Evolutionary conservation across 768 basidiomycete genomes (phyloP).

Genomic region (Calvatia gigantea): DNA sequence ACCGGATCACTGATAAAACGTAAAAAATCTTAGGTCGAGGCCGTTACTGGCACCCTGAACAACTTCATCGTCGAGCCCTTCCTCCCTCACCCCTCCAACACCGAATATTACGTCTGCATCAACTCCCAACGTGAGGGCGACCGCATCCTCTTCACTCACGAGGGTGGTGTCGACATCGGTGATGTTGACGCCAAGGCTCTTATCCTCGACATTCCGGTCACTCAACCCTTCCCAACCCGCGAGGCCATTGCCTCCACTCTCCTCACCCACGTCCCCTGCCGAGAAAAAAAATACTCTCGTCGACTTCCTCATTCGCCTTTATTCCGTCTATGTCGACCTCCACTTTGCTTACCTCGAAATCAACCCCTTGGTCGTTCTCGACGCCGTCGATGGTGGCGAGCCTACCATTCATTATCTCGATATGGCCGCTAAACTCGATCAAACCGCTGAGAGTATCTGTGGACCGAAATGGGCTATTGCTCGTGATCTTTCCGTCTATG

Average conservation of each 20-base stretch:
- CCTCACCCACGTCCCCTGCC: constrained; percentile 76
- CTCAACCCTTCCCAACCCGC: constrained; percentile 75
- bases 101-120: constrained; percentile 98
- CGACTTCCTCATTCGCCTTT: constrained; percentile 93
- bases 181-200: constrained; percentile 98
- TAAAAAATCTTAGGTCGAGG: constrained; percentile 65
- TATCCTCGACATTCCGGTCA: constrained; percentile 79
- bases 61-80: constrained; percentile 99
- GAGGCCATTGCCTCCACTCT: constrained; percentile 71
- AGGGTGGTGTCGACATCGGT: constrained; percentile 97
- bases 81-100: constrained; percentile 88
- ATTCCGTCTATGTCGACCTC: constrained; percentile 96
- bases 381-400: constrained; percentile 62
- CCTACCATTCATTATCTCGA: constrained; percentile 93
- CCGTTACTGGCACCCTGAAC: constrained; percentile 90
- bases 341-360: constrained; percentile 99
- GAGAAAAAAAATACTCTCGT: constrained; percentile 87
- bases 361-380: constrained; percentile 95
- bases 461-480: constrained; percentile 99
- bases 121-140: constrained; percentile 94
- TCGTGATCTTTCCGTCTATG: constrained; percentile 80
- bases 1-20: constrained; percentile 20
- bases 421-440: constrained; percentile 99
- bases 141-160: constrained; percentile 96
- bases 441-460: constrained; percentile 97